Evolutionary conservation across 129 eudicot species (phyloP), one percentile per base, ranked within the genome.

Genomic region (Gnaphalium uliginosum): DNA sequence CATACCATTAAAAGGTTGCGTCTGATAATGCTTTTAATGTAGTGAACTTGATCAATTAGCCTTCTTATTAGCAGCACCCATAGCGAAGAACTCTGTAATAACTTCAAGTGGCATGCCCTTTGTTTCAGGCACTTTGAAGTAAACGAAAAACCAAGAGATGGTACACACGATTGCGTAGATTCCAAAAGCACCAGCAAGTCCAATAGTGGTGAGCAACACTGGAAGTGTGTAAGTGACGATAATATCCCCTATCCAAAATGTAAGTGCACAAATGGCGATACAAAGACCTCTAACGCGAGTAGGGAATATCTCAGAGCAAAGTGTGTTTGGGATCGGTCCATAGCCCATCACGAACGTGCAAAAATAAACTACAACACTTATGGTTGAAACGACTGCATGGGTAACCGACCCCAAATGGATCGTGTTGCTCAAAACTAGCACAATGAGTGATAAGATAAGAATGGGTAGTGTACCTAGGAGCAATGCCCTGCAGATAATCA

Each of bases 71-170:
- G 82, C 80, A 9, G 98, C 97, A 23, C 98, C 97, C 76, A 93
- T 87, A 11, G 92, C 90, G 8, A 93, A 93, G 85, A 93, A 93
- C 77, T 93, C 98, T n/a, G 96, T 82, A 71, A 93, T 93, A 76
- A 93, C 98, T 87, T 93, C 98, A 74, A 93, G 96, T 25, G 98
- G 98, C 98, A 93, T 93, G 24, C 98, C 98, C 78, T 93, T 93
- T 13, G 98, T 93, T 79, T 93, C 98, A 0, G 98, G 98, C 30
- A 93, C 98, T 80, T 71, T 93, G n/a, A 87, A 61, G 86, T 68
- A 93, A 24, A 90, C 90, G 24, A 93, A 93, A 43, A 87, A 67
- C 98, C 98, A 93, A 17, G 98, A 78, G 7, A 93, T 41, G 50
- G 84, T 26, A 77, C 98, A 88, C 3, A 90, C 98, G 2, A 86